phyloP scores from a whole-genome alignment of 306 rosid species.

The Psophocarpus tetragonolobus region DNA sequence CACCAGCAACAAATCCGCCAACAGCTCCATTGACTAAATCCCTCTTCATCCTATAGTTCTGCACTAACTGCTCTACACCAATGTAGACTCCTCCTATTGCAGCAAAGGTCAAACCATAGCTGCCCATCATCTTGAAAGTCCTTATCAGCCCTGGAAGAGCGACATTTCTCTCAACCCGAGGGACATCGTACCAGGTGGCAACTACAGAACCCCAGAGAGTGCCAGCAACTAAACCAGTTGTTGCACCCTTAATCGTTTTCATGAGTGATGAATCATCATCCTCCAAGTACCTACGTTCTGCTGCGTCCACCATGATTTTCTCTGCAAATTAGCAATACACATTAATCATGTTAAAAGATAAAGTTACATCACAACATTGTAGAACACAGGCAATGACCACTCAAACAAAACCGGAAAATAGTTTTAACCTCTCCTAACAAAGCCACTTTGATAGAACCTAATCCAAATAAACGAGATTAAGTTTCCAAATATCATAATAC shows the following conservation, averaged over 20 bases:
- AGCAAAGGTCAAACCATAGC: constrained; percentile 84
- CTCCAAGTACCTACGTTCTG: constrained; percentile 91
- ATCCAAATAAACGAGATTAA: constrained; percentile 7
- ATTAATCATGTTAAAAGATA: constrained; percentile 13
- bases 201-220: constrained; percentile 84
- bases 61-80: constrained; percentile 86
- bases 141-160: constrained; percentile 93
- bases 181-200: constrained; percentile 94
- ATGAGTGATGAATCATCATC: constrained; percentile 68
- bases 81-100: constrained; percentile 97
- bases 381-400: background rate
- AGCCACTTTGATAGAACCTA: constrained; percentile 17
- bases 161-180: constrained; percentile 94
- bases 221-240: constrained; percentile 79
- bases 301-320: constrained; percentile 55
- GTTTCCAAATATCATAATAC: background rate
- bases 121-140: constrained; percentile 95
- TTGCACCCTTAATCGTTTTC: constrained; percentile 89
- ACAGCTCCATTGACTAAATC: constrained; percentile 94
- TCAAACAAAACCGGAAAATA: background rate
- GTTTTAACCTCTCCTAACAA: background rate
- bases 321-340: constrained; percentile 22
- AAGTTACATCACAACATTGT: background rate
- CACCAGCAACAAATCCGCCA: constrained; percentile 96
- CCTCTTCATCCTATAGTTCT: constrained; percentile 80